These are phyloP conservation scores for Fusarium clavum DNA, from an alignment of 2,329 filamentous ascomycete species.

Conservation along the genomic window DNA sequence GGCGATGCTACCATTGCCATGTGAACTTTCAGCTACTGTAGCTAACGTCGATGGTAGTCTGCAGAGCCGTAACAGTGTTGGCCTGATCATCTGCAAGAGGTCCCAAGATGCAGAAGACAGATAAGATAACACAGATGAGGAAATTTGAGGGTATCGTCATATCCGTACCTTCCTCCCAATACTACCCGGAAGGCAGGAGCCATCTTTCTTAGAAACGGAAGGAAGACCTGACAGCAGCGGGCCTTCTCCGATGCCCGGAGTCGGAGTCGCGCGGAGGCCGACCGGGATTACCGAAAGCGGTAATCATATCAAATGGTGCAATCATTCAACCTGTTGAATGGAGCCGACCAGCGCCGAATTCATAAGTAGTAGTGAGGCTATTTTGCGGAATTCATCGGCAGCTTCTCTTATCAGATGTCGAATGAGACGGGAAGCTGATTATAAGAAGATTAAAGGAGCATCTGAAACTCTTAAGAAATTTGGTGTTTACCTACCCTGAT, in stretches of 20 bases:
- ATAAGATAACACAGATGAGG: not conserved
- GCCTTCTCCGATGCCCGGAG: slow-evolving; percentile 35
- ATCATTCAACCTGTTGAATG: slow-evolving; percentile 34
- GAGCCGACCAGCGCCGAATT: not conserved
- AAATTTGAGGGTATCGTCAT: not conserved
- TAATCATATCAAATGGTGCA: slow-evolving; percentile 17
- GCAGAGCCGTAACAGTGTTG: slow-evolving; percentile 1
- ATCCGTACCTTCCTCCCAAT: not conserved
- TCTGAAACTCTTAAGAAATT: not conserved
- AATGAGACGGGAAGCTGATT: slow-evolving; percentile 12
- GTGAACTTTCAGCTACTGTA: not conserved
- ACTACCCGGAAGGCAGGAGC: not conserved
- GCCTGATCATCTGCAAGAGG: not conserved
- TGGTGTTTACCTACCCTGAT: not conserved
- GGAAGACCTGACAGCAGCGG: slow-evolving; percentile 5
- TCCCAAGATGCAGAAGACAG: not conserved
- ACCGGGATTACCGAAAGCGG: slow-evolving; percentile 40
- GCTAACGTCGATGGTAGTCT: slow-evolving; percentile 9
- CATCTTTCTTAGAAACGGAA: not conserved
- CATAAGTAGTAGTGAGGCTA: slow-evolving; percentile 27
- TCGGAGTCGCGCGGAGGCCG: slow-evolving; percentile 38
- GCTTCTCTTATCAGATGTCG: slow-evolving; percentile 7
- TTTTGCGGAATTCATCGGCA: slow-evolving; percentile 42
- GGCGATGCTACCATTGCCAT: slow-evolving; percentile 11
- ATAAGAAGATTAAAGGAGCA: slow-evolving; percentile 6